A percentile compares a stretch with the other conserved stretches of the same genome.
Evolutionary conservation across 73 alveolate genomes (phyloP).

Genomic region (Tetrahymena thermophila): DNA sequence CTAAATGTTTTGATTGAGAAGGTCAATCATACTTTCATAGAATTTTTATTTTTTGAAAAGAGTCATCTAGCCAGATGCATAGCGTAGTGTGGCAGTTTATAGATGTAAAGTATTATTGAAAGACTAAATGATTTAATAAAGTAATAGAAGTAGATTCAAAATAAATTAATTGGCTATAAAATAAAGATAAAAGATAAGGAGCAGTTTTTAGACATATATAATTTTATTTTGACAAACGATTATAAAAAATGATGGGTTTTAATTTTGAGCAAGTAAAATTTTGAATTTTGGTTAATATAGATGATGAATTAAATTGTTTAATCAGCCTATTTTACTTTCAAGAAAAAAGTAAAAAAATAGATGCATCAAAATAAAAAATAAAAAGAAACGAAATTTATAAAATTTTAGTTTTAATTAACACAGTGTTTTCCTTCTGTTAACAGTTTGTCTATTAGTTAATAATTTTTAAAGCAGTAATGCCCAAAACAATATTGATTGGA

Average conservation of each 20-base stretch:
- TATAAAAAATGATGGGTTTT: not conserved
- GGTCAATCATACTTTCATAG: too few relatives aligned
- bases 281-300: not conserved
- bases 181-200: too few relatives aligned
- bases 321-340: not conserved
- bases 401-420: not conserved
- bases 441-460: not conserved
- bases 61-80: too few relatives aligned
- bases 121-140: too few relatives aligned
- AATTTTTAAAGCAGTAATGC: too few relatives aligned
- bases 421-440: too few relatives aligned
- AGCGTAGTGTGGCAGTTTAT: too few relatives aligned
- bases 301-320: not conserved
- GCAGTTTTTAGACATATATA: not conserved
- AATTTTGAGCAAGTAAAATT: not conserved
- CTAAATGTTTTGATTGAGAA: too few relatives aligned
- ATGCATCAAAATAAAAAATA: not conserved
- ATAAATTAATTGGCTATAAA: not conserved
- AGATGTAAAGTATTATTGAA: too few relatives aligned
- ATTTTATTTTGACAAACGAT: not conserved
- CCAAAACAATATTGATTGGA: too few relatives aligned
- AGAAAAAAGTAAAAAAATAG: not conserved
- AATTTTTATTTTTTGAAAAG: too few relatives aligned
- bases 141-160: not conserved
- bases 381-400: not conserved